A percentile compares a stretch with the other conserved stretches of the same genome.
These are phyloP conservation scores for Neostapfia colusana DNA, from an alignment of 176 grass and related monocot genomes.

Conservation along the genomic window DNA sequence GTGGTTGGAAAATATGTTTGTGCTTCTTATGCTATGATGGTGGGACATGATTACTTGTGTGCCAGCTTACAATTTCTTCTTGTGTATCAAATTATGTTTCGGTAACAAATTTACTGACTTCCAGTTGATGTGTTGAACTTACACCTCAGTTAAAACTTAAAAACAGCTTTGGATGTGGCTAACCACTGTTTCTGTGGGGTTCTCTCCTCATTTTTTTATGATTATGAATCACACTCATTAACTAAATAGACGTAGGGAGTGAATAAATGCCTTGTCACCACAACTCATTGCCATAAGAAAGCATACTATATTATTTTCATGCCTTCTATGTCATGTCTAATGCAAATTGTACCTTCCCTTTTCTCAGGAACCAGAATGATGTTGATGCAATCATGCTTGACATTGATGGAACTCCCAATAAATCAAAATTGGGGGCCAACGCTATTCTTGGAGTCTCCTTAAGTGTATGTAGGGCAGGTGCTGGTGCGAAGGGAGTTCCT, in stretches of 20 bases:
- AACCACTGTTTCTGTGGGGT: background rate
- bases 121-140: conserved; percentile 5
- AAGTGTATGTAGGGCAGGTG: conserved; percentile 84
- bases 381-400: conserved; percentile 95
- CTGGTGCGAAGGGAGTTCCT: conserved; percentile 81
- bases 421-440: conserved; percentile 90
- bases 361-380: conserved; percentile 76
- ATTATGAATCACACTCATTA: background rate
- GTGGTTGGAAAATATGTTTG: background rate
- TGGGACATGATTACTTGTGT: background rate
- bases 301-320: background rate
- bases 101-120: background rate
- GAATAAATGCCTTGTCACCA: background rate
- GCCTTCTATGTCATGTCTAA: conserved; percentile 13
- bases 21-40: conserved; percentile 7
- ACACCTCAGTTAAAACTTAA: no score
- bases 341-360: conserved; percentile 7
- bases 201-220: background rate
- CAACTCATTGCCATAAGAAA: background rate
- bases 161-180: background rate
- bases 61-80: background rate
- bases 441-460: conserved; percentile 98
- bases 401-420: conserved; percentile 88
- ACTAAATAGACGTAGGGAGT: background rate
- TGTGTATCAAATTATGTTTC: background rate